phyloP scores from a whole-genome alignment of 805 yeast genomes.

The Millerozyma acaciae region DNA sequence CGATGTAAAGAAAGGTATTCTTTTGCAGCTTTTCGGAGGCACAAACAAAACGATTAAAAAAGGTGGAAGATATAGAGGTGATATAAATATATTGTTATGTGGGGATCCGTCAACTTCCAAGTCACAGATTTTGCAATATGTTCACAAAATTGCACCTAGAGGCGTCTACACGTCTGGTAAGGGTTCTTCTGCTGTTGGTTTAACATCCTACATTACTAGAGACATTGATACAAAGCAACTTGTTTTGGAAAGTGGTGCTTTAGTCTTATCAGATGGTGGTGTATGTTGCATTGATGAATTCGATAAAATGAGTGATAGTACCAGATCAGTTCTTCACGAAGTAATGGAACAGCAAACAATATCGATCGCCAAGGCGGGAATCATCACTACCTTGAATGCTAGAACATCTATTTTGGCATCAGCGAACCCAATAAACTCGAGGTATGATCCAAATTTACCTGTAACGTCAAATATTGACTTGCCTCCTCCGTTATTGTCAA shows the following conservation, averaged over 20 bases:
- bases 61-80: conserved; percentile 96
- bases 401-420: conserved; percentile 94
- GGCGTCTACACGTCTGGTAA: conserved; percentile 98
- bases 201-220: conserved; percentile 94
- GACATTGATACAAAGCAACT: conserved; percentile 91
- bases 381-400: conserved; percentile 93
- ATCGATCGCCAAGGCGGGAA: conserved; percentile 97
- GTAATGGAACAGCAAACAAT: conserved; percentile 99
- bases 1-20: conserved; percentile 93
- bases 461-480: conserved; percentile 93
- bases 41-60: conserved; percentile 82
- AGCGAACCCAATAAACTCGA: conserved; percentile 94
- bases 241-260: conserved; percentile 93
- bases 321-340: conserved; percentile 93
- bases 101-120: conserved; percentile 99
- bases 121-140: conserved; percentile 90
- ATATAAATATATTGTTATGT: conserved; percentile 83
- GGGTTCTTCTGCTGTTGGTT: conserved; percentile 98
- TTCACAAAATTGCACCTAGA: conserved; percentile 95
- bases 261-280: conserved; percentile 96
- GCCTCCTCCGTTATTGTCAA: conserved; percentile 92
- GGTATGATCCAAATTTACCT: conserved; percentile 91
- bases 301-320: conserved; percentile 94
- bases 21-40: conserved; percentile 93
- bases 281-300: conserved; percentile 98